Percentiles rank a stretch among this genome's conserved stretches.
Evolutionary conservation across 202 grass and related monocot species (phyloP).

Genomic region (Tripidium arundinaceum): DNA sequence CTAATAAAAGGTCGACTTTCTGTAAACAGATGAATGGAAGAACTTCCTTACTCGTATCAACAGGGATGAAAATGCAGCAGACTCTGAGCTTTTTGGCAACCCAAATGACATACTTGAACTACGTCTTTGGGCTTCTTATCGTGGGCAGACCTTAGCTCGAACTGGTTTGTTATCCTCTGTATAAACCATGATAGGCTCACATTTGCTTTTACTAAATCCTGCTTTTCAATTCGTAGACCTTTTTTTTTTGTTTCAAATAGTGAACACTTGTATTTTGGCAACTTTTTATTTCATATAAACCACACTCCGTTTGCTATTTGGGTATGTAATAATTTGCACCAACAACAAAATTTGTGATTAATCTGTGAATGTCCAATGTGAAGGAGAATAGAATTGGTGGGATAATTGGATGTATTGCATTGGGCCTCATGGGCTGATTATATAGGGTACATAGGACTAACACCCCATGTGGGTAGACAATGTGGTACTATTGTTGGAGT

Average conservation of each 20-base stretch:
- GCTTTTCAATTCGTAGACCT: background rate
- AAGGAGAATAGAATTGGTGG: too few species aligned
- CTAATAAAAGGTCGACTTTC: slow-evolving; percentile 14
- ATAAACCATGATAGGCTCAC: background rate
- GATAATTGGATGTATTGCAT: too few species aligned
- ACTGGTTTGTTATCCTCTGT: slow-evolving; percentile 55
- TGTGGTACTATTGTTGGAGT: too few species aligned
- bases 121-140: slow-evolving; percentile 89
- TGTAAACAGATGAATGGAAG: slow-evolving; percentile 84
- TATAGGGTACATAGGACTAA: too few species aligned
- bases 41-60: slow-evolving; percentile 82
- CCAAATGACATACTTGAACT: slow-evolving; percentile 65
- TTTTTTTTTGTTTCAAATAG: background rate
- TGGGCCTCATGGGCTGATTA: too few species aligned
- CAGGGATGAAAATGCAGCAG: slow-evolving; percentile 70
- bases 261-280: background rate
- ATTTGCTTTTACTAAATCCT: background rate
- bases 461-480: too few species aligned
- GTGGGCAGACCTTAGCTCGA: slow-evolving; percentile 86
- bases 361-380: background rate
- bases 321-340: background rate
- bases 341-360: background rate
- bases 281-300: background rate
- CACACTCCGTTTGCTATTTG: background rate
- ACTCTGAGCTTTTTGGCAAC: slow-evolving; percentile 66